Evolutionary conservation across 2,329 filamentous ascomycete genomes (phyloP), one percentile per base, ranked within the genome.

Genomic region (Trichocomaceae sp.): DNA sequence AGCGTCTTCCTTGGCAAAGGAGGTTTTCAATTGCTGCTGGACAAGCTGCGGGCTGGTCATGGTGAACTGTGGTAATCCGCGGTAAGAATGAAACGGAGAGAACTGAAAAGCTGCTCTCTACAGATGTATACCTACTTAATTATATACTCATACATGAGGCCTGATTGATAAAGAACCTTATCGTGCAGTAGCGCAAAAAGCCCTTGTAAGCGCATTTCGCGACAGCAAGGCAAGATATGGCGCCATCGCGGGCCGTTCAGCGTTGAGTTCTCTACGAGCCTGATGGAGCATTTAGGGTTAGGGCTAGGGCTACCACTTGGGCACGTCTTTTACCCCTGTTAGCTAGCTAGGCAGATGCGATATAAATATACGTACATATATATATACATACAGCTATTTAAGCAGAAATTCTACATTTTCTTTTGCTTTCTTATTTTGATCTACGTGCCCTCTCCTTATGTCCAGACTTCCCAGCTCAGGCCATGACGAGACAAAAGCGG

Each of bases 191-290:
- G 31, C 31, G 29, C 8, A 4, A 10, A 33, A 33, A 33, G n/a
- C 7, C 2, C 29, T 10, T 33, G 29, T 5, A 33, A 35, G 10
- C 20, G 20, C 19, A 26, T 52, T 53, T 63, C 58, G 56, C 61
- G 60, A 64, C 57, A 61, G 46, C 46, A 48, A 26, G 55, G 53
- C 58, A 52, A 57, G 49, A 17, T 52, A 65, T 64, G 62, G 63
- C 63, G 63, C 62, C 59, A 65, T 65, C 59, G 57, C 56, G 19
- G 55, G 2, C 39, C 39, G 19, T 39, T 39, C 3, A 42, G 5
- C n/a, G n/a, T n/a, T n/a, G n/a, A n/a, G n/a, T n/a, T n/a, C 8
- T 20, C 39, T 17, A 6, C 31, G 5, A 29, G 12, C 8, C 13
- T 15, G 12, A 13, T 35, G 31, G 31, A 35, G 31, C 10, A 15